phyloP scores from a whole-genome alignment of 2,329 filamentous ascomycete species.

The Raffaelea arxii region DNA sequence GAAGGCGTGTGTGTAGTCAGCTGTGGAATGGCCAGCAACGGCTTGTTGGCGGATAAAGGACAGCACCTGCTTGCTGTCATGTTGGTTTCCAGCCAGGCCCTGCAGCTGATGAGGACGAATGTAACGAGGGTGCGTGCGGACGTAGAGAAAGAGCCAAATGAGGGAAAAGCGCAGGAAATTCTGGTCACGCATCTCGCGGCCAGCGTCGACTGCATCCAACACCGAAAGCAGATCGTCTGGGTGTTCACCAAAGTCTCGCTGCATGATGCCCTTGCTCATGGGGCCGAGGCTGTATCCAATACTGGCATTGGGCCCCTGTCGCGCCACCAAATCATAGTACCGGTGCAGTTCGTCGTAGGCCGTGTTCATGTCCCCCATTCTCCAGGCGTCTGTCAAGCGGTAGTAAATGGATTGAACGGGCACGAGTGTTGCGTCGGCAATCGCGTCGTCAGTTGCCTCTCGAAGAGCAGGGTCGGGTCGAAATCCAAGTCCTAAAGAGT shows the following conservation, averaged over 20 bases:
- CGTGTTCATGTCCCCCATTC: conserved; percentile 78
- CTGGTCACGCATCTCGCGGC: conserved; percentile 85
- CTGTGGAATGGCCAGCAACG: background rate
- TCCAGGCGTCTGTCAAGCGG: conserved; percentile 73
- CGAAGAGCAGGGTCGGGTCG: conserved; percentile 6
- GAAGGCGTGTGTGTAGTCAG: conserved; percentile 7
- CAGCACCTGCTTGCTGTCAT: conserved; percentile 12
- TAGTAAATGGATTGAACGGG: conserved; percentile 37
- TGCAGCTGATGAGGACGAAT: conserved; percentile 24
- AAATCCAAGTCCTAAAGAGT: conserved; percentile 7
- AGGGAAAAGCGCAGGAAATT: conserved; percentile 89
- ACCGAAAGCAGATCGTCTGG: conserved; percentile 87
- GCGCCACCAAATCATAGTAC: conserved; percentile 87
- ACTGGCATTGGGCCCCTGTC: conserved; percentile 71
- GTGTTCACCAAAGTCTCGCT: conserved; percentile 90
- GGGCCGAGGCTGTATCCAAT: conserved; percentile 86
- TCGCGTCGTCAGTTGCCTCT: conserved; percentile 2
- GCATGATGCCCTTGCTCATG: conserved; percentile 84
- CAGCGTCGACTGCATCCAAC: conserved; percentile 91
- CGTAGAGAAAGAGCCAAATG: conserved; percentile 92
- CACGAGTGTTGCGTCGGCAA: conserved; percentile 6
- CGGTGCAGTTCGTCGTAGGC: conserved; percentile 86
- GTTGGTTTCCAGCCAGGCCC: conserved; percentile 11
- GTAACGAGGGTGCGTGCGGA: conserved; percentile 44
- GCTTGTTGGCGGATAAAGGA: conserved; percentile 13